phyloP scores from a whole-genome alignment of 1,284 basidiomycete species.

The Trichosporon asahii region DNA sequence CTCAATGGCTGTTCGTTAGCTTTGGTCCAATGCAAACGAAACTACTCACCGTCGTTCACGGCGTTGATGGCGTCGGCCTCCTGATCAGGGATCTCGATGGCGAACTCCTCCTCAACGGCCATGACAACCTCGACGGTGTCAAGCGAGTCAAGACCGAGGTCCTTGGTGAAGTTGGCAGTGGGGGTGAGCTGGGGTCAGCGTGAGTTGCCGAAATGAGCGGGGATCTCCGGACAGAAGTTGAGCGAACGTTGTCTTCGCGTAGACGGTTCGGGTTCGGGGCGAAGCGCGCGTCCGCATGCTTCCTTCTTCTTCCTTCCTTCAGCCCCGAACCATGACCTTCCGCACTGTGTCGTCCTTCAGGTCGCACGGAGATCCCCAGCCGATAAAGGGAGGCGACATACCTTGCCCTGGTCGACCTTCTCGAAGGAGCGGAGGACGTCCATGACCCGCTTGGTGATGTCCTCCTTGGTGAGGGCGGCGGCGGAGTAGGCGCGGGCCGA shows the following conservation, averaged over 20 bases:
- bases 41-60: slow-evolving; percentile 80
- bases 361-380: background rate
- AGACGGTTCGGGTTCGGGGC: background rate
- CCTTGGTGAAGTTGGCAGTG: slow-evolving; percentile 72
- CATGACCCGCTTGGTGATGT: slow-evolving; percentile 76
- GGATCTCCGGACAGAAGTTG: background rate
- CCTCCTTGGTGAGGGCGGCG: slow-evolving; percentile 67
- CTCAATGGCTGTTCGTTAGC: slow-evolving; percentile 71
- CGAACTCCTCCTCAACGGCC: slow-evolving; percentile 94
- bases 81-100: slow-evolving; percentile 77
- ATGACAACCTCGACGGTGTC: slow-evolving; percentile 99
- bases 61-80: slow-evolving; percentile 98
- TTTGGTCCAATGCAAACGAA: background rate
- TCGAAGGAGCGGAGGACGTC: slow-evolving; percentile 92
- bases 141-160: slow-evolving; percentile 93
- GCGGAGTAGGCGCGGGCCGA: slow-evolving; percentile 65
- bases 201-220: background rate
- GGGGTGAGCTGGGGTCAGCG: slow-evolving; percentile 62
- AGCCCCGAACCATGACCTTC: background rate
- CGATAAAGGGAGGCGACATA: slow-evolving; percentile 46
- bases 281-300: background rate
- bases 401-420: slow-evolving; percentile 85
- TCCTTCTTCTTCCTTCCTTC: background rate
- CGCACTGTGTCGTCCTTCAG: background rate
- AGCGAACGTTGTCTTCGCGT: slow-evolving; percentile 6